Base-by-base conservation (phyloP, 352 stramenopile species). In the Lagenidium giganteum region DNA sequence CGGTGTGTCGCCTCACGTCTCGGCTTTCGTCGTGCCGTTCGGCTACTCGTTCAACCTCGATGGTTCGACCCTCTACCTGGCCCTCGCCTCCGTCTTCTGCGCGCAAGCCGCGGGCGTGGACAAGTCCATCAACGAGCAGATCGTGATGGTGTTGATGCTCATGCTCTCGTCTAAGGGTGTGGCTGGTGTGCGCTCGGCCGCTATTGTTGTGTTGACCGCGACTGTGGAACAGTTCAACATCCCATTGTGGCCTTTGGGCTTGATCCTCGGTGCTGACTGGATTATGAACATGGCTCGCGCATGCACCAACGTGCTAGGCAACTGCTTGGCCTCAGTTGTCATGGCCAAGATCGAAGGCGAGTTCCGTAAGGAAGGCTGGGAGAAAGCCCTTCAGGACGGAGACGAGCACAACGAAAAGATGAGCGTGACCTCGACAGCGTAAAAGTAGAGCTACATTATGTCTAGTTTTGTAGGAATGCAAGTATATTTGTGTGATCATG, bases 31-130 rank as follows among this genome's bases (percentile, higher is more conserved):
- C 7, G 64, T 79, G 4, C 67, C 67, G 0, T 75, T 79, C 40
- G 67, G 67, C 24, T 79, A 75, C 51, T 79, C 67, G 42, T 79
- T 79, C 62, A 79, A 79, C 49, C 53, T 79, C 3, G 67, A 79
- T 37, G 67, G 57, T 5, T 67, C 57, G 13, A 70, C 67, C 0
- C 41, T 79, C 13, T 72, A 79, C 57, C 29, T 75, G 21, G 64
- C 67, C 4, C 43, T 79, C 0, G 57, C 47, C 7, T 35, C 64
- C 0, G 49, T 79, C 21, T 79, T 79, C 40, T 79, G 67, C 26
- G 67, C 67, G 1, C 67, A 79, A 41, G 67, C 67, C 1, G 38
- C 67, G 4, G 59, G 47, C 14, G 28, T 57, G 3, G 26, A 75
- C 38, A 79, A 79, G 51, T 56, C 60, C 0, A 42, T 72, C 3